Evolutionary conservation across 495 filamentous ascomycete genomes (phyloP), one percentile per base, ranked within the genome.

Genomic region (Lasiosphaeriaceae sp.): DNA sequence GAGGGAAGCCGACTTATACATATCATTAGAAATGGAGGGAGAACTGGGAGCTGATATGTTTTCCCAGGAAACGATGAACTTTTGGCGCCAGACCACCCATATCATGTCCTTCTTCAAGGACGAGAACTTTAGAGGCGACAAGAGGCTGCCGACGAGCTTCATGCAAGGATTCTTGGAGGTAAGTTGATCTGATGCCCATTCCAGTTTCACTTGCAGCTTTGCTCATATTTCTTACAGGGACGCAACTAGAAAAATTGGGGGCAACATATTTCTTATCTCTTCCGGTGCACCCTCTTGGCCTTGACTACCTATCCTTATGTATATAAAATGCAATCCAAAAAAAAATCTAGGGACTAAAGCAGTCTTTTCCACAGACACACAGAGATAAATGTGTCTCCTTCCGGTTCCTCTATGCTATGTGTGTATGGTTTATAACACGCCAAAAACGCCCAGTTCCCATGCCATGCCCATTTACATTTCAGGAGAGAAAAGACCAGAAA

Each of bases 31-130:
- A 22, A 55, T 29, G 26, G 23, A 22, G 35, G 26, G 23, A 22
- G 35, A 47, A 12, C 35, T 24, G 19, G 2, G 14, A 49, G 43
- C 63, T 65, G 34, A 64, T 52, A 45, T 19, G 20, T 24, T 55
- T n/a, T 24, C 14, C 52, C 59, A 96, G 91, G 94, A 98, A 84
- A 97, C 91, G 35, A 82, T 97, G 78, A 98, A 97, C 75, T 98
- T 87, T 83, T 98, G 95, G 94, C 96, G 96, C 76, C 95, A 97
- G 77, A 81, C 93, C 51, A 88, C 89, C 47, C 94, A 98, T 70
- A 83, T 98, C 62, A 89, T 98, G 81, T 96, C 96, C 68, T 98
- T 95, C 76, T 98, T 97, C 81, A 83, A 90, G 64, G 78, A 85
- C 69, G 90, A 96, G 72, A 92, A 96, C 71, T 79, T 78, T 64